Percentiles rank a stretch among this genome's conserved stretches.
Conservation (phyloP, 768 basidiomycete species). For the Boletus coccyginus region DNA sequence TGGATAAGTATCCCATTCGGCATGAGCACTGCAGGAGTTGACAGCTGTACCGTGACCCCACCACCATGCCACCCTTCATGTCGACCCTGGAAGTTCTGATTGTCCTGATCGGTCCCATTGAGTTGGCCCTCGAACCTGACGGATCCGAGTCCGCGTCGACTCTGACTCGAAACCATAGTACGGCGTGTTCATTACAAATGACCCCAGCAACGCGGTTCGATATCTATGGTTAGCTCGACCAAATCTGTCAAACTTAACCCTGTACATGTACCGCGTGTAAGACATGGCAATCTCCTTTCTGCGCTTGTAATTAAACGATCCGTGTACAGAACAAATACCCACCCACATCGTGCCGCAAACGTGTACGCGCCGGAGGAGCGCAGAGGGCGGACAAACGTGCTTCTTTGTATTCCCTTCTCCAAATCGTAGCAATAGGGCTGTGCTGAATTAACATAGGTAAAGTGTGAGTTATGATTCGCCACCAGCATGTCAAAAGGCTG, state of each 20-base stretch:
- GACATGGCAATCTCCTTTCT: not conserved
- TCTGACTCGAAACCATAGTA: conserved; percentile 5
- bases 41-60: not conserved
- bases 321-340: not conserved
- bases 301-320: not conserved
- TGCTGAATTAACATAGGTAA: not conserved
- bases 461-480: not conserved
- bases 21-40: not conserved
- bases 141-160: conserved; percentile 7
- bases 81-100: not conserved
- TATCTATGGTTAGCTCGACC: conserved; percentile 6
- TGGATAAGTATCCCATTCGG: not conserved
- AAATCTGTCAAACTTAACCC: conserved; percentile 23
- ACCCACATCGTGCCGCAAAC: not conserved
- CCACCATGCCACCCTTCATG: not conserved
- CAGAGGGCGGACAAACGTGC: not conserved
- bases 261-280: conserved; percentile 3
- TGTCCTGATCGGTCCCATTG: not conserved
- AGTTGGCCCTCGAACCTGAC: not conserved
- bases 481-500: not conserved
- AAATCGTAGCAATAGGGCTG: not conserved
- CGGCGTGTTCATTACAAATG: not conserved
- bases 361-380: not conserved
- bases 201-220: conserved; percentile 4
- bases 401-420: conserved; percentile 2